Conservation (phyloP, 2,329 filamentous ascomycete species). For the Parastagonospora nodorum region DNA sequence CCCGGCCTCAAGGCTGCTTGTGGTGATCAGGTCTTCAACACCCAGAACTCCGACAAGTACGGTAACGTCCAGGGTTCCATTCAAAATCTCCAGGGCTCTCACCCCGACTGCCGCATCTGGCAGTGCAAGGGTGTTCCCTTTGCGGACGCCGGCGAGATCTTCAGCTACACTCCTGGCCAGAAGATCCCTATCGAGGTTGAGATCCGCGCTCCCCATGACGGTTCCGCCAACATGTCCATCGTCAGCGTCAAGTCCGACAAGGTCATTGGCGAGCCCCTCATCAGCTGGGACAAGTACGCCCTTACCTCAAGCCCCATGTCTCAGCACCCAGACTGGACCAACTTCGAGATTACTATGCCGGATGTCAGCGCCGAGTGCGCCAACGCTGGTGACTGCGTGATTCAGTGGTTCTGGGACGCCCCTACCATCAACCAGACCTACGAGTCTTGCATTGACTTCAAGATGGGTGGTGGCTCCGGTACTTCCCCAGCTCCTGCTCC, state of each 20-base stretch:
- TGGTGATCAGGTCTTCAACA: conserved; percentile 60
- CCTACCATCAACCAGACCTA: conserved; percentile 63
- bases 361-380: conserved; percentile 55
- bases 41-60: conserved; percentile 59
- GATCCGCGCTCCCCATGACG: conserved; percentile 60
- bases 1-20: conserved; percentile 58
- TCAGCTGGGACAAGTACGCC: conserved; percentile 62
- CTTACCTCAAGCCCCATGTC: conserved; percentile 51
- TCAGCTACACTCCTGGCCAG: conserved; percentile 58
- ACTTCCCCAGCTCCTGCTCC: conserved; percentile 10
- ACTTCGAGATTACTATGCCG: conserved; percentile 62
- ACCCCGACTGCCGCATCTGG: conserved; percentile 60
- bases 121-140: conserved; percentile 65
- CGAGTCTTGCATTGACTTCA: conserved; percentile 67
- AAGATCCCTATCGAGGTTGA: conserved; percentile 53
- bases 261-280: conserved; percentile 59
- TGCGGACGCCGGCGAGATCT: conserved; percentile 57
- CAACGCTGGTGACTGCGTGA: conserved; percentile 57
- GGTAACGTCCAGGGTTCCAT: conserved; percentile 63
- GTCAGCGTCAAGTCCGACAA: conserved; percentile 59
- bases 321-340: conserved; percentile 49
- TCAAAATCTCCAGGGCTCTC: conserved; percentile 51
- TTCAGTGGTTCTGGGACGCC: conserved; percentile 69
- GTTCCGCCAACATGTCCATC: conserved; percentile 63
- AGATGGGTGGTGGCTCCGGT: conserved; percentile 43